Percentiles rank a stretch among this genome's conserved stretches.
Evolutionary conservation across 345 rosid genomes (phyloP).

Genomic region (Sapria himalayana): DNA sequence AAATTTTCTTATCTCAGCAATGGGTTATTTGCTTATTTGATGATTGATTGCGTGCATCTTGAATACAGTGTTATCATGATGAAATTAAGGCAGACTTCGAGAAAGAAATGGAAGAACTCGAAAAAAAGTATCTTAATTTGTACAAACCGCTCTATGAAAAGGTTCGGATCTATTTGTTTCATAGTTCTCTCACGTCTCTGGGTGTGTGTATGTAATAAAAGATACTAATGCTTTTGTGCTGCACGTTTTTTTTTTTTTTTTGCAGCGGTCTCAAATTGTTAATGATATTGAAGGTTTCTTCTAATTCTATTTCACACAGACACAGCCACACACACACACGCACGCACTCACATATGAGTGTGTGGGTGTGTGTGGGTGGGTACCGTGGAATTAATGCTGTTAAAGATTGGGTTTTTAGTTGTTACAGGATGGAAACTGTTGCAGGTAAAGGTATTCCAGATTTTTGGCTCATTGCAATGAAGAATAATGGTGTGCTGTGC

Average conservation of each 20-base stretch:
- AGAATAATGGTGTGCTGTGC: constrained; percentile 71
- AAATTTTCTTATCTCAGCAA: neutral
- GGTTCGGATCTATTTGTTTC: constrained; percentile 14
- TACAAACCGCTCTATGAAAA: constrained; percentile 66
- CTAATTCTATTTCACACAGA: constrained; percentile 57
- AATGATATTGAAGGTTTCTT: constrained; percentile 58
- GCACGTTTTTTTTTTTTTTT: neutral
- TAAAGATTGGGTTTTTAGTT: constrained; percentile 1
- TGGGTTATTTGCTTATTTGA: neutral
- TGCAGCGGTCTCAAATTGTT: constrained; percentile 82
- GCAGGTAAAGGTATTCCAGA: constrained; percentile 93
- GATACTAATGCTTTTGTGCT: neutral
- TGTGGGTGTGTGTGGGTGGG: constrained; percentile 46
- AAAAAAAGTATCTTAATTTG: constrained; percentile 72
- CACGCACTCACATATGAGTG: constrained; percentile 34
- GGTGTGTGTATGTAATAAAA: neutral
- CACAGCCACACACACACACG: constrained; percentile 23
- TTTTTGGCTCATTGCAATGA: constrained; percentile 87
- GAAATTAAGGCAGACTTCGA: constrained; percentile 70
- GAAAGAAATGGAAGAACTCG: constrained; percentile 79
- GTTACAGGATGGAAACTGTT: constrained; percentile 5
- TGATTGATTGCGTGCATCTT: neutral
- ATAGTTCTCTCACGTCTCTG: too few relatives aligned
- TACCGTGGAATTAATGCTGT: constrained; percentile 6
- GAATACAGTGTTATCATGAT: constrained; percentile 52